Evolutionary conservation across 2,329 filamentous ascomycete genomes (phyloP), one percentile per base, ranked within the genome.

Genomic region (Calonectria pauciramosa): DNA sequence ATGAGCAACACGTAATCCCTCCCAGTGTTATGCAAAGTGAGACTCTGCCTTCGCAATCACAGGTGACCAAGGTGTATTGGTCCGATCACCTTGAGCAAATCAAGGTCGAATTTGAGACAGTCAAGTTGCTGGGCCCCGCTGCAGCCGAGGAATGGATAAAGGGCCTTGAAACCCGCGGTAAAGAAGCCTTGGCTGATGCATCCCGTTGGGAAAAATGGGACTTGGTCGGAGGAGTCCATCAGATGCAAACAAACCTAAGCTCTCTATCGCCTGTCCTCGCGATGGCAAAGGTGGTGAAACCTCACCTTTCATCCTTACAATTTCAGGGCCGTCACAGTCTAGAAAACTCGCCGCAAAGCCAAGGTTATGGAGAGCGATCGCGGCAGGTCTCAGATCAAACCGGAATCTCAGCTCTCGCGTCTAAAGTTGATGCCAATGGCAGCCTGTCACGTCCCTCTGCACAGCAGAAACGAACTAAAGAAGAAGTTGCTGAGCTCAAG

Each of bases 81-180:
- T 89, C 89, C 59, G 82, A 87, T 32, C 91, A 96, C 72, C 88
- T 95, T 44, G 88, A 92, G 32, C 87, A 88, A 10, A 89, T 96
- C 76, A 90, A 90, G 72, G 82, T 86, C 38, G 92, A 95, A 80
- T 91, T 95, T 77, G 86, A 90, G 54, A 87, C 91, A 7, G 94
- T 93, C 69, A 91, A 91, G 78, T 85, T 87, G n/a, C 89, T 95
- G 78, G 94, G 94, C n/a, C 80, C 89, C 56, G 92, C 93, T 52
- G 91, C 93, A 14, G 89, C 90, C 5, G 93, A 95, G 78, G 94
- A 96, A 83, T 97, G 95, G 94, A 87, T 92, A 36, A 96, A 96
- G 84, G 94, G 94, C 13, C 88, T 97, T 4, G 90, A 92, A 54
- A 86, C 86, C 34, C 89, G 91, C 72, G 93, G 94, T 13, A 91